Evolutionary conservation across 108 stramenopile genomes (phyloP).

Genomic region (Pseudonitzschia pungens): DNA sequence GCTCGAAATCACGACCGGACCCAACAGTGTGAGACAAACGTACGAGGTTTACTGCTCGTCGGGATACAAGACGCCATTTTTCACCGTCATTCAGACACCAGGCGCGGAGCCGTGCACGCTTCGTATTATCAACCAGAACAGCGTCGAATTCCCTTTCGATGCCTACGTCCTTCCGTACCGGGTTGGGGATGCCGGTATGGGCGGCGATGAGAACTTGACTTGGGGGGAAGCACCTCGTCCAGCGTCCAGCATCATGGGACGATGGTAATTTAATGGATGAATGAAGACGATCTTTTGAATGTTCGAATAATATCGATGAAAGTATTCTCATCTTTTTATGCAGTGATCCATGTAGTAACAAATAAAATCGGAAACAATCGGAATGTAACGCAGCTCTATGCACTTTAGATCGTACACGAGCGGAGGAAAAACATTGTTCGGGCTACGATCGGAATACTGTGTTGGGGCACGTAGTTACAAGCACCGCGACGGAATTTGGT

Average conservation of each 20-base stretch:
- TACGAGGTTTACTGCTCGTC: constrained; percentile 13
- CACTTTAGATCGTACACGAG: too few species aligned
- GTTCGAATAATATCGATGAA: too few species aligned
- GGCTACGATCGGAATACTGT: too few species aligned
- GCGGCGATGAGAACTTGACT: background rate
- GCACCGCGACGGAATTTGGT: too few species aligned
- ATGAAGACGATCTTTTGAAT: background rate
- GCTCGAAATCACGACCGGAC: constrained; percentile 12
- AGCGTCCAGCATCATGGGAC: constrained; percentile 8
- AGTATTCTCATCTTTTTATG: too few species aligned
- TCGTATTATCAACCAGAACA: constrained; percentile 11
- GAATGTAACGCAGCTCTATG: too few species aligned
- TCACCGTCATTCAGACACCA: constrained; percentile 9
- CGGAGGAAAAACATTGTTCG: too few species aligned
- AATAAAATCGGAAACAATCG: too few species aligned
- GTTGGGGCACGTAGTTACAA: too few species aligned
- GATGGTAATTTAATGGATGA: background rate
- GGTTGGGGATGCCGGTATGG: background rate
- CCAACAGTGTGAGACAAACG: constrained; percentile 14
- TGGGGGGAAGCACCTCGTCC: constrained; percentile 6
- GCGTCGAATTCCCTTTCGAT: constrained; percentile 10
- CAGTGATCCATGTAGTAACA: too few species aligned
- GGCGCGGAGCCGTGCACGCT: background rate
- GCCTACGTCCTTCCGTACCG: constrained; percentile 13
- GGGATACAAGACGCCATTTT: constrained; percentile 13